Conservation (phyloP, 1,139 yeast species). For the Suhomyces terraborum region DNA sequence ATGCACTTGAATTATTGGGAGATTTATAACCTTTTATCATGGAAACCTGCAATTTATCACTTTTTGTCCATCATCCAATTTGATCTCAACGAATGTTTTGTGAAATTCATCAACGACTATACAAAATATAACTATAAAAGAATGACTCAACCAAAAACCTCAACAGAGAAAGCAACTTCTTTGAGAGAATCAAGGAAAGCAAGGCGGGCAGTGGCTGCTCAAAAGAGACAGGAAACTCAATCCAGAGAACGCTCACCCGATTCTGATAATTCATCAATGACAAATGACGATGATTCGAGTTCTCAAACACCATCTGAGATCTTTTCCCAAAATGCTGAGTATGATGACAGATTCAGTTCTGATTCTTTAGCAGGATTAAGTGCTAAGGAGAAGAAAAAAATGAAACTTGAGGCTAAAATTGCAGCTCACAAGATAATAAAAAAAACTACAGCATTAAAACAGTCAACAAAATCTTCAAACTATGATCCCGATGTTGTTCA, state of each 20-base stretch:
- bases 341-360: slow-evolving; percentile 29
- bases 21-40: slow-evolving; percentile 41
- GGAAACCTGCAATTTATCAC: slow-evolving; percentile 50
- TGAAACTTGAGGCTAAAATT: slow-evolving; percentile 32
- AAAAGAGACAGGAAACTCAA: slow-evolving; percentile 4
- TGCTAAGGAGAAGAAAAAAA: slow-evolving; percentile 27
- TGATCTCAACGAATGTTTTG: slow-evolving; percentile 44
- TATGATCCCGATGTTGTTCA: slow-evolving; percentile 54
- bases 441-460: slow-evolving; percentile 26
- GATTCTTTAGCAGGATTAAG: slow-evolving; percentile 27
- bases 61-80: slow-evolving; percentile 42
- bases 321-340: slow-evolving; percentile 19
- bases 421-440: slow-evolving; percentile 33
- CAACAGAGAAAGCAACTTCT: slow-evolving; percentile 13
- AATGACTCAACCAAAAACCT: slow-evolving; percentile 18
- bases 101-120: slow-evolving; percentile 39
- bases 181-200: slow-evolving; percentile 18
- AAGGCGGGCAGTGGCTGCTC: slow-evolving; percentile 12
- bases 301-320: slow-evolving; percentile 14
- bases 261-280: slow-evolving; percentile 10
- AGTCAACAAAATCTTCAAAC: slow-evolving; percentile 43
- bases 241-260: slow-evolving; percentile 9
- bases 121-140: slow-evolving; percentile 30
- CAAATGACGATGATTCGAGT: slow-evolving; percentile 16
- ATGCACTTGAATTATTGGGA: slow-evolving; percentile 52